Evolutionary conservation across 148 eudicot genomes (phyloP), one percentile per base, ranked within the genome.

Genomic region (Fagopyrum homotropicum): DNA sequence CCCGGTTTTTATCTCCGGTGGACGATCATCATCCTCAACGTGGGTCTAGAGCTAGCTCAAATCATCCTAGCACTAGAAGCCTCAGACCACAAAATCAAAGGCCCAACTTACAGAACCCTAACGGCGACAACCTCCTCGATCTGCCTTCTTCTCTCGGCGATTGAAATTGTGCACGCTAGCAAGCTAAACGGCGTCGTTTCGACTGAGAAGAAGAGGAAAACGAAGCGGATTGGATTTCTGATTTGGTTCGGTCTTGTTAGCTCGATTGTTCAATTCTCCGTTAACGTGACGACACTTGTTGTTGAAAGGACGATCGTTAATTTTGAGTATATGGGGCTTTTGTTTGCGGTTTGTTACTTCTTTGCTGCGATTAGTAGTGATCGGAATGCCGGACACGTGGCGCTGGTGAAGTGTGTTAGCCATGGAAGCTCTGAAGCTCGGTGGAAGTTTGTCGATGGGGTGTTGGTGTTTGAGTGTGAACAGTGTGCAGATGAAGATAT

Each of bases 41-140:
- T 66, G 8, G 71, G 4, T 7, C 47, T 66, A 0, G 71, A 66
- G 46, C 7, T 66, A 5, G 71, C 71, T 1, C 71, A 66, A 2
- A 66, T 66, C 7, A 14, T 66, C 71, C 47, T 66, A 66, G 5
- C 71, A 7, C 47, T 66, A 66, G 71, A 66, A 66, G 46, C 71
- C 71, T 40, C 71, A 3, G 47, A 45, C 22, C 46, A 45, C 8
- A 40, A 15, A 14, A 66, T 66, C 19, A 66, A 12, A 46, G 46
- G 47, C 9, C 71, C 71, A 47, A 66, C 71, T 40, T 66, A 66
- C 71, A 40, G 71, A 43, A 3, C 71, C 71, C 47, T 66, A 43
- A 66, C 71, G 46, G 71, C 46, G 46, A 43, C 71, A n/a, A 66
- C 71, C 19, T 66, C 71, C 71, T 66, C 71, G 47, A 40, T 66